Evolutionary conservation across 2,329 filamentous ascomycete species (phyloP).

Genomic region (Fusarium subglutinans): DNA sequence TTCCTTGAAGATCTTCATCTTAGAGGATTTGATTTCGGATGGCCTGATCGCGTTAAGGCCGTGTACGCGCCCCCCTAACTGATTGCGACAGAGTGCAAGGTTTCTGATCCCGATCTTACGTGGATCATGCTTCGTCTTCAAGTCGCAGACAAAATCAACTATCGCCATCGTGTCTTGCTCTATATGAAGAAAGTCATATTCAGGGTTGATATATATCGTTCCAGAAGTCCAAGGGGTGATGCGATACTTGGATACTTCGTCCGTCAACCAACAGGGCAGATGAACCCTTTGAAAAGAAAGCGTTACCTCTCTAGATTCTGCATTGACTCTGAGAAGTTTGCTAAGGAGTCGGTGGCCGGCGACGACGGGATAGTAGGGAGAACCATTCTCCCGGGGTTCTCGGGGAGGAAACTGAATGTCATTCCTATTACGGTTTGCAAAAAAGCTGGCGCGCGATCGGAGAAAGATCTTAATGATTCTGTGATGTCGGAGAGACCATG

Average conservation of each 20-base stretch:
- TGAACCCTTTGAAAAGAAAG: background rate
- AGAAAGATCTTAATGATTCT: background rate
- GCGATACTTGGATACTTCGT: background rate
- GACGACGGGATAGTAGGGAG: background rate
- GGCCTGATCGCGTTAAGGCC: background rate
- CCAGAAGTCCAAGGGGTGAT: background rate
- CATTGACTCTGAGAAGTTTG: background rate
- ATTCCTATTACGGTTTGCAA: background rate
- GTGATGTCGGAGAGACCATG: background rate
- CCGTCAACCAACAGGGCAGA: background rate
- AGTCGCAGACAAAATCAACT: background rate
- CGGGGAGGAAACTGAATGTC: background rate
- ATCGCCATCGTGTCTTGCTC: background rate
- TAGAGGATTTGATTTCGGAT: background rate
- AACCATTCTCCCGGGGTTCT: background rate
- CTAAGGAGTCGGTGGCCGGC: background rate
- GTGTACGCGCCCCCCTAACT: accelerated
- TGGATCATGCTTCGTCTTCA: background rate
- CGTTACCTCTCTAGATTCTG: background rate
- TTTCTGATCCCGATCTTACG: background rate
- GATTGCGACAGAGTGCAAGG: background rate
- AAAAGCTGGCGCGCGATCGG: background rate
- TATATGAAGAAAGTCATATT: background rate
- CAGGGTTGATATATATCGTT: background rate
- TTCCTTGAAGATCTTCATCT: background rate